Evolutionary conservation across 148 eudicot genomes (phyloP).

Genomic region (Polygonum maritimum): DNA sequence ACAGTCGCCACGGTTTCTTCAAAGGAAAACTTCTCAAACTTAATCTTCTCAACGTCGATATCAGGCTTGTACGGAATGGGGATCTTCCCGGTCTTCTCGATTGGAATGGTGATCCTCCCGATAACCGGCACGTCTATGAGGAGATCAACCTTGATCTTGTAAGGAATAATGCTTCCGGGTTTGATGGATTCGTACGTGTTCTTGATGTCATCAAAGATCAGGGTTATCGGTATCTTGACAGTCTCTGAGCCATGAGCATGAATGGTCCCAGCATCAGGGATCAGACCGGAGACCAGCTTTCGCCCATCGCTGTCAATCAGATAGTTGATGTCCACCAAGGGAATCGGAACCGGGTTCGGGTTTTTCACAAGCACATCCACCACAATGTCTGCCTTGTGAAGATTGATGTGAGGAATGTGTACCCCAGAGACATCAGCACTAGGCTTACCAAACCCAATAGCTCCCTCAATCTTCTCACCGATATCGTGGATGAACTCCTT

Average conservation of each 20-base stretch:
- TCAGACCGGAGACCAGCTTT: slow-evolving; percentile 80
- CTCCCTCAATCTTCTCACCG: slow-evolving; percentile 90
- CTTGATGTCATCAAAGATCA: slow-evolving; percentile 83
- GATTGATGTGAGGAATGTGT: slow-evolving; percentile 69
- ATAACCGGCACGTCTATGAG: slow-evolving; percentile 79
- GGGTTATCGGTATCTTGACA: slow-evolving; percentile 62
- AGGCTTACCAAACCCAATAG: slow-evolving; percentile 88
- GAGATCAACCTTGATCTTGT: slow-evolving; percentile 73
- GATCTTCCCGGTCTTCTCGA: slow-evolving; percentile 86
- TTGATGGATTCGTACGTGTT: slow-evolving; percentile 57
- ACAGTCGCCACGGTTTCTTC: slow-evolving; percentile 81
- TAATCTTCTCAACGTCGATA: slow-evolving; percentile 76
- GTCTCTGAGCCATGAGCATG: slow-evolving; percentile 96
- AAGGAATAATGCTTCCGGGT: slow-evolving; percentile 92
- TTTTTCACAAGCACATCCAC: slow-evolving; percentile 84
- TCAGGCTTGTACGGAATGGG: slow-evolving; percentile 96
- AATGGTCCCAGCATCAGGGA: slow-evolving; percentile 93
- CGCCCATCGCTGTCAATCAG: slow-evolving; percentile 84
- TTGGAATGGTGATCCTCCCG: slow-evolving; percentile 84
- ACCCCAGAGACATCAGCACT: slow-evolving; percentile 69
- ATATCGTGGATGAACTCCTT: slow-evolving; percentile 77
- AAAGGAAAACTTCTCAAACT: slow-evolving; percentile 72
- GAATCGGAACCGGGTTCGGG: slow-evolving; percentile 91
- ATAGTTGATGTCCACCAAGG: slow-evolving; percentile 88
- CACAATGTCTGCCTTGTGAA: slow-evolving; percentile 63